Evolutionary conservation across 176 grass and related monocot species (phyloP).

Genomic region (Ampelocalamus luodianensis): DNA sequence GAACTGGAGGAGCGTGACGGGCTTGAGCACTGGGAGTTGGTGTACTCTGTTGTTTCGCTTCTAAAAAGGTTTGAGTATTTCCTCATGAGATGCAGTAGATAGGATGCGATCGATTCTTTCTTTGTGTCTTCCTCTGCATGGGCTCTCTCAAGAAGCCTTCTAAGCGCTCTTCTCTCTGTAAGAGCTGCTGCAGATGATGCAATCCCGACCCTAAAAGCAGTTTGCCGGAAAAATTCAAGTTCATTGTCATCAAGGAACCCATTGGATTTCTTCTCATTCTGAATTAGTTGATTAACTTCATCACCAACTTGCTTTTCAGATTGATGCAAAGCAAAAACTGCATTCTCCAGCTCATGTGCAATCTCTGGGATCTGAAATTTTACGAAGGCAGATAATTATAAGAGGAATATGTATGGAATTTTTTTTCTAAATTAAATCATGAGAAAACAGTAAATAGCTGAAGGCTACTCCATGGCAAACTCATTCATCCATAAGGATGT

Average conservation of each 20-base stretch:
- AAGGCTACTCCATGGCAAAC: neutral
- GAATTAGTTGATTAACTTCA: conserved; percentile 61
- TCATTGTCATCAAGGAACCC: conserved; percentile 54
- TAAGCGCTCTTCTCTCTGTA: conserved; percentile 75
- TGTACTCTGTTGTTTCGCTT: conserved; percentile 46
- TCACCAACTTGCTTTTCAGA: conserved; percentile 66
- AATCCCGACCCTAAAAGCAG: conserved; percentile 56
- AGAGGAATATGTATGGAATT: conserved; percentile 4
- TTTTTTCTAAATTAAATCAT: conserved; percentile 6
- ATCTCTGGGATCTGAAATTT: conserved; percentile 67
- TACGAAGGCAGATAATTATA: conserved; percentile 9
- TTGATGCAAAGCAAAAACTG: conserved; percentile 61
- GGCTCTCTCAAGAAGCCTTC: conserved; percentile 70
- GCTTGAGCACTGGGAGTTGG: conserved; percentile 57
- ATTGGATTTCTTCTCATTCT: conserved; percentile 55
- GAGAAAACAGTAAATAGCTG: neutral
- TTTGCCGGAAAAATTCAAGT: conserved; percentile 69
- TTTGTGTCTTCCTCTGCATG: conserved; percentile 61
- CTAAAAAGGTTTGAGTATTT: conserved; percentile 69
- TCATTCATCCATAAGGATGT: neutral
- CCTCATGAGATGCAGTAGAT: conserved; percentile 70
- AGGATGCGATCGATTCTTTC: conserved; percentile 62
- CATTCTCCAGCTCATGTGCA: conserved; percentile 54
- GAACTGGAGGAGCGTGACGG: conserved; percentile 49
- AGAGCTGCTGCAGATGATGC: conserved; percentile 62